Percentiles rank a stretch among this genome's conserved stretches.
These are phyloP conservation scores for Nothophaeocryptopus gaeumannii DNA, from an alignment of 2,329 filamentous ascomycete genomes.

Conservation along the genomic window DNA sequence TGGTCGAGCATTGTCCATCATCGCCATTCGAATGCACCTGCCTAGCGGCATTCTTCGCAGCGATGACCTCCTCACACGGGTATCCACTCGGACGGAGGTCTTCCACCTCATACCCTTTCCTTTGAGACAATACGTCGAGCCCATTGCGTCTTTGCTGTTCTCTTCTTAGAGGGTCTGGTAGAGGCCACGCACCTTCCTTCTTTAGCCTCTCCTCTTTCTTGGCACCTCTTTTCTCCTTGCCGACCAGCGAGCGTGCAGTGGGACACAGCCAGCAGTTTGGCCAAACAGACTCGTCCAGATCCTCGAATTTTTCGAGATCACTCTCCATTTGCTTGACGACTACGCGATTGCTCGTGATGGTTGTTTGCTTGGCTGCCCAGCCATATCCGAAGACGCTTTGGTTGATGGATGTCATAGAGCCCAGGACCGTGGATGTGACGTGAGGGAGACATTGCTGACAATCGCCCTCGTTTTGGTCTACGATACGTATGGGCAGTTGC, in stretches of 20 bases:
- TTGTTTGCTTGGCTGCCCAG: constrained; percentile 63
- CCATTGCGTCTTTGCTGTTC: constrained; percentile 33
- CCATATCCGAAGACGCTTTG: constrained; percentile 70
- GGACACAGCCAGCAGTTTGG: constrained; percentile 65
- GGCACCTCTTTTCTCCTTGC: constrained; percentile 55
- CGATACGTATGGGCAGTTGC: constrained; percentile 59
- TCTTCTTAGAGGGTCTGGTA: constrained; percentile 31
- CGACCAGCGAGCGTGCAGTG: constrained; percentile 63
- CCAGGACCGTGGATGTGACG: constrained; percentile 44
- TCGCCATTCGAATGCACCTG: not conserved
- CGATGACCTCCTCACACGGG: constrained; percentile 19
- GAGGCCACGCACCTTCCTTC: constrained; percentile 20
- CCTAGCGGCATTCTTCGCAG: constrained; percentile 13
- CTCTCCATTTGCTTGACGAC: constrained; percentile 64
- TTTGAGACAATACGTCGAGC: constrained; percentile 28
- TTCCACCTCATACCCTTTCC: constrained; percentile 28
- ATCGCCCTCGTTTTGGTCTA: constrained; percentile 44
- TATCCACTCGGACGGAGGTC: constrained; percentile 33
- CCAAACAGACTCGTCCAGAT: constrained; percentile 51
- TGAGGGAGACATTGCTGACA: constrained; percentile 45
- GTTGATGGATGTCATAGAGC: constrained; percentile 60
- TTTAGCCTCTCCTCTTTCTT: constrained; percentile 22
- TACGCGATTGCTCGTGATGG: constrained; percentile 67
- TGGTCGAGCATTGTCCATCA: not conserved
- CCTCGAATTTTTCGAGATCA: constrained; percentile 53